These are phyloP conservation scores for Corchorus capsularis DNA, from an alignment of 345 rosid species.

Conservation along the genomic window DNA sequence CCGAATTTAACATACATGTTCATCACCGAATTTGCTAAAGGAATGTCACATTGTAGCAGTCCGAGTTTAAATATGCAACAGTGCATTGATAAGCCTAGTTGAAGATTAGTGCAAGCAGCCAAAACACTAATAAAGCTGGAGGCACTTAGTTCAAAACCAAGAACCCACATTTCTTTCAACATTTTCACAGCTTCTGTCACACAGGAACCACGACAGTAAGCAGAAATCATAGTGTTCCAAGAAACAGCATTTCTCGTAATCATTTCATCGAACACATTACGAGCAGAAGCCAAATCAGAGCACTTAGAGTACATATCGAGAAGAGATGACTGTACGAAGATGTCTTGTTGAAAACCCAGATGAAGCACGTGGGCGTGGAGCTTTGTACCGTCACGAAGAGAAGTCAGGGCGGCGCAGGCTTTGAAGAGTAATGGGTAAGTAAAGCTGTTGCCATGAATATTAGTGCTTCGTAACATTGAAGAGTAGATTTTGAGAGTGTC, in stretches of 20 bases:
- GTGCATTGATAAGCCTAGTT: conserved; percentile 32
- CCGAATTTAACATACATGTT: conserved; percentile 29
- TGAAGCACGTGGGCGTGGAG: conserved; percentile 17
- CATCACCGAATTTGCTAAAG: conserved; percentile 34
- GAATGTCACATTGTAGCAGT: conserved; percentile 24
- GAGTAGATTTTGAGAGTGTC: conserved; percentile 15
- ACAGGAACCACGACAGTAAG: conserved; percentile 18
- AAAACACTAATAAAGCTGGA: conserved; percentile 30
- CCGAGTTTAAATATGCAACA: conserved; percentile 35
- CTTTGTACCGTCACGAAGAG: background rate
- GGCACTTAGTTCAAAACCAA: conserved; percentile 32
- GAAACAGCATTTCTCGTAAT: background rate
- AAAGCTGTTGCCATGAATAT: conserved; percentile 13
- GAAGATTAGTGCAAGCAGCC: conserved; percentile 17
- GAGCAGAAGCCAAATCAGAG: background rate
- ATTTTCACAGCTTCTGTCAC: background rate
- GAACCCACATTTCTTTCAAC: conserved; percentile 24
- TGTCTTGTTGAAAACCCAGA: conserved; percentile 6
- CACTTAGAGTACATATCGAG: conserved; percentile 4
- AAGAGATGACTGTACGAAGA: conserved; percentile 15
- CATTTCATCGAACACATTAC: conserved; percentile 18
- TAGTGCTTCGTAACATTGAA: conserved; percentile 1
- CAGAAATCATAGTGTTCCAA: conserved; percentile 17
- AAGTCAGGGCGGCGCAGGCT: conserved; percentile 9
- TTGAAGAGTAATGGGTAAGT: conserved; percentile 22